Conservation (phyloP, 2,329 filamentous ascomycete species). For the Albifimbria verrucaria region DNA sequence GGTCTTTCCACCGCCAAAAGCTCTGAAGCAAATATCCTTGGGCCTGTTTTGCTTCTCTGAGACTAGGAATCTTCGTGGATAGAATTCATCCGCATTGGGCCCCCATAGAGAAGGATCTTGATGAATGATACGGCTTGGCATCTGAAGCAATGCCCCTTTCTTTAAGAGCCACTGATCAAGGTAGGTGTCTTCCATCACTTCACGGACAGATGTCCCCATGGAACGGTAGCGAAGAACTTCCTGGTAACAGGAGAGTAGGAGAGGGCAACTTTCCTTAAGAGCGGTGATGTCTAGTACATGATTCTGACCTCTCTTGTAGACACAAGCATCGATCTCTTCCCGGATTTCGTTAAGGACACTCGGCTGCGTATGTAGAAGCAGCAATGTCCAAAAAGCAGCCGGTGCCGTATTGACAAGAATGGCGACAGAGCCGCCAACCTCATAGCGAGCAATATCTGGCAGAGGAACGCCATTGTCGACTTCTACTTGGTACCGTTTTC, state of each 20-base stretch:
- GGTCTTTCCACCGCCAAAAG: conserved; percentile 45
- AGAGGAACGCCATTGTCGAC: background rate
- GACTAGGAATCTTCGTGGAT: background rate
- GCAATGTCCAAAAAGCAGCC: background rate
- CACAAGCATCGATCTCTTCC: background rate
- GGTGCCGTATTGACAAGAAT: background rate
- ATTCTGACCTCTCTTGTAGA: background rate
- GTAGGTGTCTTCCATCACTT: conserved; percentile 7
- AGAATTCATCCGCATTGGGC: background rate
- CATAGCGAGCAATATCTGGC: background rate
- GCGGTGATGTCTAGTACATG: background rate
- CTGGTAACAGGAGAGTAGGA: background rate
- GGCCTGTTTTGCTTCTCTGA: conserved; percentile 3
- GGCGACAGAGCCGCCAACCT: background rate
- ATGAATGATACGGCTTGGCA: conserved; percentile 8
- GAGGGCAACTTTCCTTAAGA: background rate
- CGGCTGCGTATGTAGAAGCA: background rate
- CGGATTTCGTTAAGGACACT: background rate
- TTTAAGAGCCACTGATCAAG: conserved; percentile 7
- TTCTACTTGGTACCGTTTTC: conserved; percentile 1
- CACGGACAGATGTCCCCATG: conserved; percentile 5
- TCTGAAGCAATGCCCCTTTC: conserved; percentile 8
- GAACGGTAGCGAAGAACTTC: background rate
- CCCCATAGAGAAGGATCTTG: conserved; percentile 1
- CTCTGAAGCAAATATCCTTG: conserved; percentile 26